phyloP scores from a whole-genome alignment of 306 rosid species.

The Ziziphus jujuba region DNA sequence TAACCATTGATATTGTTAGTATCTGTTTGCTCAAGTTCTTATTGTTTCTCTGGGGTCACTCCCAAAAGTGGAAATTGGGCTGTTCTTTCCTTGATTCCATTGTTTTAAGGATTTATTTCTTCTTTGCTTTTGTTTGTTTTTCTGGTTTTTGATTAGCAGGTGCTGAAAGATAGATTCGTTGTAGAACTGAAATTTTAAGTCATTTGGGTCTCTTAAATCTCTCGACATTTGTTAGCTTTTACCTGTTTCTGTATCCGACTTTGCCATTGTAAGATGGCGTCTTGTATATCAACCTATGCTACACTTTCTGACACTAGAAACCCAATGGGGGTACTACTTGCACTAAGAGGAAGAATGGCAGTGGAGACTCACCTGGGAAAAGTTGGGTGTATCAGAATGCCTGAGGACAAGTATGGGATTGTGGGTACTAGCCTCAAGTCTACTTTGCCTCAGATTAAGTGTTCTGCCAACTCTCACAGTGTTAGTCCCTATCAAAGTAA shows the following conservation, averaged over 20 bases:
- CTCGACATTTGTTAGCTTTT: conserved; percentile 10
- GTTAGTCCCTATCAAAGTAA: conserved; percentile 52
- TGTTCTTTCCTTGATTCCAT: background rate
- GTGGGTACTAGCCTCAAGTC: conserved; percentile 44
- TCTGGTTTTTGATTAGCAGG: conserved; percentile 38
- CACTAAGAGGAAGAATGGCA: conserved; percentile 50
- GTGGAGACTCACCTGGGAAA: conserved; percentile 45
- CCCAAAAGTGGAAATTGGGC: background rate
- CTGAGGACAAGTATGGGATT: conserved; percentile 42
- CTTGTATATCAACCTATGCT: conserved; percentile 47
- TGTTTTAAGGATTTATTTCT: conserved; percentile 14
- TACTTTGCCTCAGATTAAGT: conserved; percentile 46
- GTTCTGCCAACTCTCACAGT: conserved; percentile 58
- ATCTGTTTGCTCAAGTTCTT: background rate
- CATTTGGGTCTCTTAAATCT: conserved; percentile 21
- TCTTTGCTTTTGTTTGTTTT: background rate
- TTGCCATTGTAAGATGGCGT: conserved; percentile 51
- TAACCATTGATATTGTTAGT: background rate
- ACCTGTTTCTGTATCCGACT: conserved; percentile 17
- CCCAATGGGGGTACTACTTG: conserved; percentile 53
- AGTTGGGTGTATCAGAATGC: conserved; percentile 36
- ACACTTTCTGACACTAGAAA: conserved; percentile 58
- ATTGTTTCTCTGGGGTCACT: background rate
- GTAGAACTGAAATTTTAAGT: conserved; percentile 27
- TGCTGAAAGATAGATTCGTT: conserved; percentile 35